Evolutionary conservation across 306 rosid species (phyloP), one percentile per base, ranked within the genome.

Genomic region (Elaeagnus macrophylla): DNA sequence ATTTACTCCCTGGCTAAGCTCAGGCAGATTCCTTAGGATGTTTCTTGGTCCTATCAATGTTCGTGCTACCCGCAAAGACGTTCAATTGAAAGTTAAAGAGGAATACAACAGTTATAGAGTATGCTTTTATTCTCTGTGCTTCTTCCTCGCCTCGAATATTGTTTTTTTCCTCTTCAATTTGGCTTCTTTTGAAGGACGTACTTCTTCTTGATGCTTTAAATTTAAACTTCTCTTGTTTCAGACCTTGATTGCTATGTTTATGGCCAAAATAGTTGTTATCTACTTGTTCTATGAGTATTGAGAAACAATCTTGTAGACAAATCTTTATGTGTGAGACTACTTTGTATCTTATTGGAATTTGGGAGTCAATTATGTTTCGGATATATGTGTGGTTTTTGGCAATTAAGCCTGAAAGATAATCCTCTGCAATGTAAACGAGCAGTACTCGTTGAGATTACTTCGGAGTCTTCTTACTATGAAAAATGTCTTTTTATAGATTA

Each of bases 31-130:
- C 71, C 59, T 93, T 71, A 81, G 75, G 79, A 93, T 87, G 99
- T 93, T 93, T 77, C 64, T 93, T 13, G 99, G 99, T 13, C 99
- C 99, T 32, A 82, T 93, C 40, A 84, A 83, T 60, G 99, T 93
- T 62, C 95, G 94, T 60, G 95, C 96, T 39, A 68, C 89, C 18
- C 67, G 77, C 60, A 93, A 83, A 70, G 99, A 93, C 60, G 77
- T 93, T 16, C 99, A 78, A 72, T 74, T 93, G 61, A 93, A 93
- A 84, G 96, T 87, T 58, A 93, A 93, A 72, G 99, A 93, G 74
- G 99, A 93, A 67, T 93, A 87, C 82, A 93, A 93, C 72, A 76
- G 89, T 73, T 93, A 87, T 72, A 79, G 87, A 75, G 99, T 89
- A 77, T 69, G 61, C 43, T 6, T 62, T 70, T 25, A 25, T 25